A percentile compares a stretch with the other conserved stretches of the same genome.
Evolutionary conservation across 148 eudicot genomes (phyloP).

Genomic region (Rhododendron mucronatum): DNA sequence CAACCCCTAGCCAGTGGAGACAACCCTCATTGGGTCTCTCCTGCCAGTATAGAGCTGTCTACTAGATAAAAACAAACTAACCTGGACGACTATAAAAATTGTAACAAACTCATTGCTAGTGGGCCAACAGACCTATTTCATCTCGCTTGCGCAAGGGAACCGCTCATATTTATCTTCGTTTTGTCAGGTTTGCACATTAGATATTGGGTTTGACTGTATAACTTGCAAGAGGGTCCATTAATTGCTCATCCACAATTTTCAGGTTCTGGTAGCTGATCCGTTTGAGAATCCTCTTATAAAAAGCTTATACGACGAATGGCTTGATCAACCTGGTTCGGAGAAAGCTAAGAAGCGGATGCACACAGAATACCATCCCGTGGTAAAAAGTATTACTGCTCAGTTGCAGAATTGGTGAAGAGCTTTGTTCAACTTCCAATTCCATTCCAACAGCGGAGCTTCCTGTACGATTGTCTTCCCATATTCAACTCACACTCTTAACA

Average conservation of each 20-base stretch:
- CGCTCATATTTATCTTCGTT: background rate
- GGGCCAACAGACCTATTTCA: conserved; percentile 3
- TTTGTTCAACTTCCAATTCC: background rate
- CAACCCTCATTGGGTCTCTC: no score
- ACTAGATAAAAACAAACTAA: background rate
- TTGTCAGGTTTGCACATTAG: background rate
- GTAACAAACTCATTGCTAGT: background rate
- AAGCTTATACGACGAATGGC: conserved; percentile 75
- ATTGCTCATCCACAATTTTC: conserved; percentile 15
- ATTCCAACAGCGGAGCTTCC: background rate
- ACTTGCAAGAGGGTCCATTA: background rate
- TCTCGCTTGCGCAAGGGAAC: background rate
- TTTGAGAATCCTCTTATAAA: conserved; percentile 64
- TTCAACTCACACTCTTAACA: background rate
- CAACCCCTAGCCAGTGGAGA: no score
- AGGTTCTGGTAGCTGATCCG: conserved; percentile 73
- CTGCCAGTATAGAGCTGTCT: background rate
- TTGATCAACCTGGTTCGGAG: conserved; percentile 79
- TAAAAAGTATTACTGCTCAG: conserved; percentile 77
- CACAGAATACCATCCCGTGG: conserved; percentile 83
- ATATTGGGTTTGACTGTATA: background rate
- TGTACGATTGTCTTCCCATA: background rate
- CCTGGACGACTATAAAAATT: background rate
- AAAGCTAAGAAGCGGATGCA: conserved; percentile 71
- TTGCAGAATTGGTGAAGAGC: conserved; percentile 72